Evolutionary conservation across 1,139 yeast genomes (phyloP).

Genomic region (Candida sp.): DNA sequence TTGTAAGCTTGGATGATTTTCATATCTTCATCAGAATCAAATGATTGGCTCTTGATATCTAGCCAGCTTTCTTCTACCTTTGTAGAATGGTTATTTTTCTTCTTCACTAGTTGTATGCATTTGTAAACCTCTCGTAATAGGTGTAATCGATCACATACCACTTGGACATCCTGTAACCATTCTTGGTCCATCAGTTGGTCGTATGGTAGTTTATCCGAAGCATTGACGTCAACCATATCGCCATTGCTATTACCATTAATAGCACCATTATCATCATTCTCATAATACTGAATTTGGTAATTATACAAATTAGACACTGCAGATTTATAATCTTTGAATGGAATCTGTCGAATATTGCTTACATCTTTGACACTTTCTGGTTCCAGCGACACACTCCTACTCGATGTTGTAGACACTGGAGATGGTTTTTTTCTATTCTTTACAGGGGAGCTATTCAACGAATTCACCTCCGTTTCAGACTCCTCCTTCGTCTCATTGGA

Average conservation of each 20-base stretch:
- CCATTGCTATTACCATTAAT: conserved; percentile 7
- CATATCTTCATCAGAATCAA: neutral
- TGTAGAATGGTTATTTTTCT: conserved; percentile 7
- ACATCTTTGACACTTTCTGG: conserved; percentile 5
- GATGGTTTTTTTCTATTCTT: conserved; percentile 3
- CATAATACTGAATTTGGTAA: neutral
- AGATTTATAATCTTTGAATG: conserved; percentile 5
- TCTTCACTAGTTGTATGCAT: conserved; percentile 21
- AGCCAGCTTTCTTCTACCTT: neutral
- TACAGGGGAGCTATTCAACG: conserved; percentile 8
- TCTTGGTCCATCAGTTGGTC: conserved; percentile 11
- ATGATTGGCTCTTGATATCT: neutral
- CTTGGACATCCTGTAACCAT: conserved; percentile 24
- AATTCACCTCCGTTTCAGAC: neutral
- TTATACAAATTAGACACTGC: conserved; percentile 4
- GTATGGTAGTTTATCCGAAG: conserved; percentile 1
- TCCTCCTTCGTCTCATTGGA: neutral
- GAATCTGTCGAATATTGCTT: neutral
- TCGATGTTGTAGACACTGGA: neutral
- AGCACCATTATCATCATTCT: neutral
- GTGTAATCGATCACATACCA: conserved; percentile 25
- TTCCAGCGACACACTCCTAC: conserved; percentile 12
- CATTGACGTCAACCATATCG: conserved; percentile 5
- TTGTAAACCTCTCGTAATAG: conserved; percentile 28
- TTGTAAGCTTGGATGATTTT: neutral